A percentile compares a stretch with the other conserved stretches of the same genome.
Evolutionary conservation across 2,329 filamentous ascomycete genomes (phyloP).

Genomic region (Fusarium succisae): DNA sequence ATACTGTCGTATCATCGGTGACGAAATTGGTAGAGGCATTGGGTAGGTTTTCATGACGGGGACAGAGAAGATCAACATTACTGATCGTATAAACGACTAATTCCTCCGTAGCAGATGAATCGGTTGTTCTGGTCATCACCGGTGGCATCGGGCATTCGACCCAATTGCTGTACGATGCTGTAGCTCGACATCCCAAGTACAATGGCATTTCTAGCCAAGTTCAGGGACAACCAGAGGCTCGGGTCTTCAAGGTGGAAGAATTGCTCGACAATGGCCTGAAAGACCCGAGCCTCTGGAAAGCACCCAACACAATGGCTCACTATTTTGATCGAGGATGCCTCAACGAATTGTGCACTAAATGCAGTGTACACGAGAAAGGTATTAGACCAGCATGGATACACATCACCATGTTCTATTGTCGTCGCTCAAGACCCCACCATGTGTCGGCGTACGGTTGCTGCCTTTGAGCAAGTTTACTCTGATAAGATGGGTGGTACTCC

Average conservation of each 20-base stretch:
- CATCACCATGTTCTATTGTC: slow-evolving; percentile 29
- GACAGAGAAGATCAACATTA: too few relatives aligned
- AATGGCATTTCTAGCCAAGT: slow-evolving; percentile 5
- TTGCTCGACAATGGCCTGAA: too few relatives aligned
- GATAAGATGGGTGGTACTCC: background rate
- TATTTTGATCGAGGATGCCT: slow-evolving; percentile 32
- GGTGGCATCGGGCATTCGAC: slow-evolving; percentile 39
- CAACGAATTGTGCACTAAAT: slow-evolving; percentile 37
- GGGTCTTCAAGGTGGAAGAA: slow-evolving; percentile 24
- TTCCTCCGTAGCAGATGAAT: background rate
- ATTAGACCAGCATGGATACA: slow-evolving; percentile 24
- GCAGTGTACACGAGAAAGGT: slow-evolving; percentile 27
- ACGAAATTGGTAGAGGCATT: background rate
- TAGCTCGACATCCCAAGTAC: slow-evolving; percentile 26
- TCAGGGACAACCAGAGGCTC: slow-evolving; percentile 21
- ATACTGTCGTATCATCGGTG: slow-evolving; percentile 24
- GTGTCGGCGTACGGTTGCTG: slow-evolving; percentile 30
- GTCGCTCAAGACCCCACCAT: slow-evolving; percentile 37
- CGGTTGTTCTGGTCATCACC: slow-evolving; percentile 24
- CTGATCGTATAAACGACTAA: background rate
- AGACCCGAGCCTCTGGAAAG: background rate
- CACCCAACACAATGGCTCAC: background rate
- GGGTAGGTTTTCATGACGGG: background rate
- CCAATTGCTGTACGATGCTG: slow-evolving; percentile 28
- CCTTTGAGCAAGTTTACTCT: slow-evolving; percentile 27